Percentiles rank a stretch among this genome's conserved stretches.
These are phyloP conservation scores for Coprinopsis cinerea DNA, from an alignment of 768 basidiomycete species.

Conservation along the genomic window DNA sequence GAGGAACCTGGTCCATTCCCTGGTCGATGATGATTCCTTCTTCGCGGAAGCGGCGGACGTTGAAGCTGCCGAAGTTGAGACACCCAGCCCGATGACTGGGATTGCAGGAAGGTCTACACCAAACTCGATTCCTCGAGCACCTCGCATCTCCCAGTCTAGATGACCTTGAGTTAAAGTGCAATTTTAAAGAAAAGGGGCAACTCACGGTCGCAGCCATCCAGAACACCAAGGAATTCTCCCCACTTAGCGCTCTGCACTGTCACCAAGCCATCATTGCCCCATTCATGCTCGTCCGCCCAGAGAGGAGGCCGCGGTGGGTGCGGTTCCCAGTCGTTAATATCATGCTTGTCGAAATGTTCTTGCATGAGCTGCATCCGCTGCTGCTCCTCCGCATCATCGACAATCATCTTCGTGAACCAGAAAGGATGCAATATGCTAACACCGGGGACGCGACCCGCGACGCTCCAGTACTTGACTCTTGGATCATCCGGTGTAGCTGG, in stretches of 20 bases:
- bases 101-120: slow-evolving; percentile 53
- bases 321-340: slow-evolving; percentile 6
- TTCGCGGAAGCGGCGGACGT: background rate
- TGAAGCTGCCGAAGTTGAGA: slow-evolving; percentile 8
- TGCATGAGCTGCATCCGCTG: slow-evolving; percentile 44
- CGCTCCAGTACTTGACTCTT: slow-evolving; percentile 85
- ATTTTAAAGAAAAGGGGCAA: slow-evolving; percentile 2
- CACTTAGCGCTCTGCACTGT: slow-evolving; percentile 89
- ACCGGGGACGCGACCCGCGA: slow-evolving; percentile 68
- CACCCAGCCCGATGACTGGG: slow-evolving; percentile 36
- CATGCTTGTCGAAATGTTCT: slow-evolving; percentile 19
- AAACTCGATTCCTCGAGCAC: slow-evolving; percentile 72
- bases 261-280: slow-evolving; percentile 92
- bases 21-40: slow-evolving; percentile 37
- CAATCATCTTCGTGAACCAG: slow-evolving; percentile 92
- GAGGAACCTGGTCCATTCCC: slow-evolving; percentile 62
- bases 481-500: slow-evolving; percentile 74
- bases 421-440: slow-evolving; percentile 88
- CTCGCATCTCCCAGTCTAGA: slow-evolving; percentile 87
- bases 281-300: slow-evolving; percentile 48
- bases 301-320: slow-evolving; percentile 23
- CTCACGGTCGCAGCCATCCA: slow-evolving; percentile 83
- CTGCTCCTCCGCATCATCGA: slow-evolving; percentile 76
- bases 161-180: background rate
- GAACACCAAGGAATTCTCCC: slow-evolving; percentile 90